A percentile compares a stretch with the other conserved stretches of the same genome.
phyloP scores from a whole-genome alignment of 306 rosid genomes.

The Quercus cerris region DNA sequence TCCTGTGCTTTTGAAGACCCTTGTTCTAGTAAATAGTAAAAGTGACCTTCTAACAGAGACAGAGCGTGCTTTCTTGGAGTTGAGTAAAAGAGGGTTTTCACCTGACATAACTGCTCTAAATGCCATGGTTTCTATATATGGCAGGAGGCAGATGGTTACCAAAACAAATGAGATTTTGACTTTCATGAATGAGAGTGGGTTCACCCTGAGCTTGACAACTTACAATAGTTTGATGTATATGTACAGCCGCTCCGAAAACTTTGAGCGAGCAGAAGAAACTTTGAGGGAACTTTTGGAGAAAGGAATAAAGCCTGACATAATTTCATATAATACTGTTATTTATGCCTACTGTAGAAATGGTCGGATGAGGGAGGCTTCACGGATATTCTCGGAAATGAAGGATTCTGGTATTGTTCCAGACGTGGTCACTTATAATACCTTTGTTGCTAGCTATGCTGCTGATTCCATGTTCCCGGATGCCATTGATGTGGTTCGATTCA shows the following conservation, averaged over 20 bases:
- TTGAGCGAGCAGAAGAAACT: conserved; percentile 66
- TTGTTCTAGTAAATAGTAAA: conserved; percentile 81
- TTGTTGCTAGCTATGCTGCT: conserved; percentile 70
- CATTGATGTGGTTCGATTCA: conserved; percentile 67
- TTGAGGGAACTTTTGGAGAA: conserved; percentile 58
- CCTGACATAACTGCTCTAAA: conserved; percentile 77
- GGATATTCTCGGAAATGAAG: conserved; percentile 76
- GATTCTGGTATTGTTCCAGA: conserved; percentile 65
- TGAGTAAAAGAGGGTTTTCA: conserved; percentile 54
- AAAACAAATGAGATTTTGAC: conserved; percentile 72
- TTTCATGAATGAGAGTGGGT: conserved; percentile 67
- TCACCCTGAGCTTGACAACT: conserved; percentile 84
- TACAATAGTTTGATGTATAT: conserved; percentile 88
- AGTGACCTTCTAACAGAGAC: conserved; percentile 74
- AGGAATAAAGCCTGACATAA: conserved; percentile 77
- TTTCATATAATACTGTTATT: conserved; percentile 80
- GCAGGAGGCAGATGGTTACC: conserved; percentile 74
- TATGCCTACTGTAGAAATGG: conserved; percentile 80
- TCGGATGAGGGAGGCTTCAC: conserved; percentile 75
- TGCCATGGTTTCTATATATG: conserved; percentile 89
- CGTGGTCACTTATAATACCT: conserved; percentile 84
- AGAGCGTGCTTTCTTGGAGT: conserved; percentile 70
- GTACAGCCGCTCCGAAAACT: conserved; percentile 75
- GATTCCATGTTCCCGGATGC: conserved; percentile 78
- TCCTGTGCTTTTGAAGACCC: conserved; percentile 81